A percentile compares a stretch with the other conserved stretches of the same genome.
phyloP scores from a whole-genome alignment of 2,329 filamentous ascomycete genomes.

The Xylaria arbuscula region DNA sequence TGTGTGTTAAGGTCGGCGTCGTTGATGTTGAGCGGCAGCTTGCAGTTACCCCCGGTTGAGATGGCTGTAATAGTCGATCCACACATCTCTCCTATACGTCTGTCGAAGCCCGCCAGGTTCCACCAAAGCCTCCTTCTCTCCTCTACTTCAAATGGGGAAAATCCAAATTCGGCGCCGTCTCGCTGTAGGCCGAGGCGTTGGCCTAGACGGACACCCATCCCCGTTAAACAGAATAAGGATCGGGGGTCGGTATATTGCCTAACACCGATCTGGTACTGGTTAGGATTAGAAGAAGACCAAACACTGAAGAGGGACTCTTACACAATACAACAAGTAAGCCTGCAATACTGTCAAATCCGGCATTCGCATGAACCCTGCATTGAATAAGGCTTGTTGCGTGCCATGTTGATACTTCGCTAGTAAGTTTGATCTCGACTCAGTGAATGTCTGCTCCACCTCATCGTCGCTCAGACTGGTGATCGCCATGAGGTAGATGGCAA shows the following conservation, averaged over 20 bases:
- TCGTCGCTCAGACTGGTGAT: slow-evolving; percentile 68
- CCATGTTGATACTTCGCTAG: slow-evolving; percentile 66
- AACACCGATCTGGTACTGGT: slow-evolving; percentile 61
- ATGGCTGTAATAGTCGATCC: slow-evolving; percentile 68
- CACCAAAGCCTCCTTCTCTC: slow-evolving; percentile 80
- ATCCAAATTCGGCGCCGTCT: slow-evolving; percentile 64
- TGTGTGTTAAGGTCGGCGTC: slow-evolving; percentile 69
- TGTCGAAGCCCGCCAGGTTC: slow-evolving; percentile 75
- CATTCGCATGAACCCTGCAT: slow-evolving; percentile 73
- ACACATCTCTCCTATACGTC: slow-evolving; percentile 74
- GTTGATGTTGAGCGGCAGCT: slow-evolving; percentile 69
- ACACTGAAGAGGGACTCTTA: slow-evolving; percentile 49
- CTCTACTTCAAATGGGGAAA: slow-evolving; percentile 72
- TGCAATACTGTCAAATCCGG: slow-evolving; percentile 74
- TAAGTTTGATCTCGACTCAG: slow-evolving; percentile 63
- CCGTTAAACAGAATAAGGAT: slow-evolving; percentile 69
- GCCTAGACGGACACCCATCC: slow-evolving; percentile 73
- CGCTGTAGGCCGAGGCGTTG: slow-evolving; percentile 76
- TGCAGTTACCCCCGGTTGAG: slow-evolving; percentile 65
- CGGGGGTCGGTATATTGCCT: slow-evolving; percentile 70
- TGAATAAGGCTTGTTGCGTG: slow-evolving; percentile 72
- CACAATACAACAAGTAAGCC: slow-evolving; percentile 74
- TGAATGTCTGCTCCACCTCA: slow-evolving; percentile 63
- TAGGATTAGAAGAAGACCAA: slow-evolving; percentile 41
- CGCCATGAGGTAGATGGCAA: slow-evolving; percentile 71